Base-by-base conservation (phyloP, 352 stramenopile genomes). In the Globisporangium mamillatum region DNA sequence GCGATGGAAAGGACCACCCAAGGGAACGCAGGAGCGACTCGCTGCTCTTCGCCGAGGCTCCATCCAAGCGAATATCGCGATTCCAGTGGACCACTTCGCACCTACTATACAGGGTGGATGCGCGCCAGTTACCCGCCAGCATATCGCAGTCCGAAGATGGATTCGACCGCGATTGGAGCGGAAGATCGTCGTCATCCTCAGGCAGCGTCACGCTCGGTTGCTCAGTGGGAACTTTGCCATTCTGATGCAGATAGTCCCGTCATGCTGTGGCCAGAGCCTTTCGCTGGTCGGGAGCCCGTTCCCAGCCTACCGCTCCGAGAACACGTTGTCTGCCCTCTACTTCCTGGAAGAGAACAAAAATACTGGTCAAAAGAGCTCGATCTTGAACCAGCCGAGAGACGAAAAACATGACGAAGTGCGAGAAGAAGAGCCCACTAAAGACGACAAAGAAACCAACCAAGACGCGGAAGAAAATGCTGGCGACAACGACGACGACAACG, bases 141-240 rank as follows among this genome's bases (percentile, higher is more conserved):
- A 89, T 32, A 63, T 82, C 4, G 81, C 81, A 1, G 54, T 89
- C 6, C 70, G 81, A 0, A 52, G 64, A 6, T 89, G 81, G 81
- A 84, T 88, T 46, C 71, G 76, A 2, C 81, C 79, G 3, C 76
- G 74, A 34, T 64, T 84, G 14, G 70, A 80, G 64, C 64, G 67
- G n/a, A 76, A 80, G 66, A 82, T 89, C 54, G 60, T 83, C 32
- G 63, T 56, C 7, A 80, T 80, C 25, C 61, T 88, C 34, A 75
- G 77, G 41, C 74, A 83, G 46, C 79, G 81, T 3, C 74, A 86
- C 63, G 69, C 81, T 1, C 72, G 75, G 0, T 65, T 89, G 57
- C 72, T 86, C 63, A 72, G 58, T 32, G 74, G 72, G 8, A 88
- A 86, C 55, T 60, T 64, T 7, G 66, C 65, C 24, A 82, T 89